A percentile compares a stretch with the other conserved stretches of the same genome.
These are phyloP conservation scores for Solanum hybrid DNA, from an alignment of 305 asterid species.

Conservation along the genomic window DNA sequence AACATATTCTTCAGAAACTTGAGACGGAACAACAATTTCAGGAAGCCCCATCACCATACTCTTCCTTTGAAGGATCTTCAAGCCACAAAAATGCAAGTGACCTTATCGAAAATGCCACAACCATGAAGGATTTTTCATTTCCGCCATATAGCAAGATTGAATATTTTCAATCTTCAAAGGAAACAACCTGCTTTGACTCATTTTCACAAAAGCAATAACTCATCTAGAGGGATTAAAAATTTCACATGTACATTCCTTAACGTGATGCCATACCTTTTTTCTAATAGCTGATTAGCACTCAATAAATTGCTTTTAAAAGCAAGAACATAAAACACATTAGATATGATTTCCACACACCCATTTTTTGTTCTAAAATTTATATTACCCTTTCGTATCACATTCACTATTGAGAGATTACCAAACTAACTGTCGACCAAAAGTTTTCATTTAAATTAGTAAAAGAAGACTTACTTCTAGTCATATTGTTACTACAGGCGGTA, in stretches of 20 bases:
- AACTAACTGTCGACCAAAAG: not conserved
- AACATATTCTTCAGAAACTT: not conserved
- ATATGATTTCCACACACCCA: not conserved
- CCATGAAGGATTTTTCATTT: not conserved
- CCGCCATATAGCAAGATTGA: not conserved
- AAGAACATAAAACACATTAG: not conserved
- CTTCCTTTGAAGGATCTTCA: not conserved
- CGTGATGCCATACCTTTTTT: not conserved
- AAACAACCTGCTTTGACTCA: not conserved
- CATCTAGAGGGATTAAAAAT: not conserved
- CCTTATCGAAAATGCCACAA: not conserved
- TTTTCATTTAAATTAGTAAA: too few species aligned
- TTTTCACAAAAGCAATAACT: not conserved
- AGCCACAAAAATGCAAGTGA: too few species aligned
- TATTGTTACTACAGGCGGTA: not conserved
- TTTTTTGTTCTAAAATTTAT: too few species aligned
- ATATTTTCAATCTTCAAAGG: not conserved
- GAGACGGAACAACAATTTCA: not conserved
- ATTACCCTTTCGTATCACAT: not conserved
- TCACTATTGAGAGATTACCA: not conserved
- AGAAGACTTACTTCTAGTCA: not conserved
- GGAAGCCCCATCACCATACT: not conserved
- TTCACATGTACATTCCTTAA: not conserved
- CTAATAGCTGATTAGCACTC: not conserved
- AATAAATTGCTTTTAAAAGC: too few species aligned